Evolutionary conservation across 140 eudicot species (phyloP), one percentile per base, ranked within the genome.

Genomic region (Cichorium intybus): DNA sequence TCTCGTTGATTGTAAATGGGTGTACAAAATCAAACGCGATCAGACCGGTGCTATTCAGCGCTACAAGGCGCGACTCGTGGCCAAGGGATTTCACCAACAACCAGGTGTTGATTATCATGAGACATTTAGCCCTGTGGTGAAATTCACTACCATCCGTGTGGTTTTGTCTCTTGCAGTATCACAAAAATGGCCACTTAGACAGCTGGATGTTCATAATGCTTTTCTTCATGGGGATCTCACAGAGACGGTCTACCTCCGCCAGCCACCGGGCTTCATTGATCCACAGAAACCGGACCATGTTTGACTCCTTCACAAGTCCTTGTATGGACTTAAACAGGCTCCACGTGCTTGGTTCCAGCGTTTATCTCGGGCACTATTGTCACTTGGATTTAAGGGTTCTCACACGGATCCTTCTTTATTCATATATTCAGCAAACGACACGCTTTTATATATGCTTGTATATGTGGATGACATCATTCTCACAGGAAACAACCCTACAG

Each of bases 121-220:
- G 16, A 66, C 75, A 0, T 75, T 66, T 15, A 75, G 80, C 15
- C 80, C 75, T 0, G 69, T 75, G 0, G 74, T 75, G 0, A 66
- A 75, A 27, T 41, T 69, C 5, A 23, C 62, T 7, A 66, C 74
- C 0, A 35, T 74, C 7, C 68, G 69, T 0, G 6, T 45, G 0
- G 51, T 74, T 22, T 39, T 74, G 3, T 24, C 73, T 9, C 24
- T 74, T 16, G 73, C 68, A 2, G 68, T 65, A 0, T 34, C 54
- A 1, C 26, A 14, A 7, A 5, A 15, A 6, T 57, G 1, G 56
- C 7, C n/a, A n/a, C n/a, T n/a, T n/a, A n/a, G n/a, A n/a, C n/a
- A n/a, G n/a, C n/a, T n/a, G n/a, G n/a, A n/a, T 7, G 27, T 51
- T 51, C 28, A 20, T 4, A 8, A 51, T 18, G 28, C 56, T 4